phyloP scores from a whole-genome alignment of 495 filamentous ascomycete genomes.

The Terfezia boudieri region DNA sequence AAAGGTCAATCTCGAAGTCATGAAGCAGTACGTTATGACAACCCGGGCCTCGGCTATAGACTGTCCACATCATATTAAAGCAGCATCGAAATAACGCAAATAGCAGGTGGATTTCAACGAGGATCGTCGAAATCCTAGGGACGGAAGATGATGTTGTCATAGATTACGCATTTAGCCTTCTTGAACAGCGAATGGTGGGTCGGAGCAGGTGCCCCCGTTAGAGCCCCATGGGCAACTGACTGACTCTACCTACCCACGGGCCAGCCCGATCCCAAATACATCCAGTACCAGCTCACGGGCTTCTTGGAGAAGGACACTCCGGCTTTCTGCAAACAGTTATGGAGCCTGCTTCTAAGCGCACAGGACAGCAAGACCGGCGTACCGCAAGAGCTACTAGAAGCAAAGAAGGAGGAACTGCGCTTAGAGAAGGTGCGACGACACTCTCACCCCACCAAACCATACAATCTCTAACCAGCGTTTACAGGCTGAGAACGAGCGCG shows the following conservation, averaged over 20 bases:
- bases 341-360: constrained; percentile 73
- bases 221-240: no score
- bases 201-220: constrained; percentile 4
- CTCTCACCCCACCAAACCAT: background rate
- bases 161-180: constrained; percentile 70
- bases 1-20: constrained; percentile 89
- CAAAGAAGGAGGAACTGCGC: constrained; percentile 82
- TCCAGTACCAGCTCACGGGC: constrained; percentile 83
- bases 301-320: constrained; percentile 88
- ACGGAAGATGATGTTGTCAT: constrained; percentile 89
- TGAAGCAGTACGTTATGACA: constrained; percentile 56
- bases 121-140: constrained; percentile 65
- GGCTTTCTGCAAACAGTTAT: constrained; percentile 80
- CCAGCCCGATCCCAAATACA: constrained; percentile 81
- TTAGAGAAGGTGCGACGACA: constrained; percentile 55
- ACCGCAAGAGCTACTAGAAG: constrained; percentile 80
- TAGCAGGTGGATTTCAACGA: constrained; percentile 70
- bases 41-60: background rate
- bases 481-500: constrained; percentile 65
- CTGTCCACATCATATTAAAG: background rate
- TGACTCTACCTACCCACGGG: no score
- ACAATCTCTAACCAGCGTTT: background rate
- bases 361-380: constrained; percentile 76
- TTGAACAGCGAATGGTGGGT: constrained; percentile 61
- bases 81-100: no score